These are phyloP conservation scores for Diophrys sp. DNA, from an alignment of 73 alveolate species.

Conservation along the genomic window DNA sequence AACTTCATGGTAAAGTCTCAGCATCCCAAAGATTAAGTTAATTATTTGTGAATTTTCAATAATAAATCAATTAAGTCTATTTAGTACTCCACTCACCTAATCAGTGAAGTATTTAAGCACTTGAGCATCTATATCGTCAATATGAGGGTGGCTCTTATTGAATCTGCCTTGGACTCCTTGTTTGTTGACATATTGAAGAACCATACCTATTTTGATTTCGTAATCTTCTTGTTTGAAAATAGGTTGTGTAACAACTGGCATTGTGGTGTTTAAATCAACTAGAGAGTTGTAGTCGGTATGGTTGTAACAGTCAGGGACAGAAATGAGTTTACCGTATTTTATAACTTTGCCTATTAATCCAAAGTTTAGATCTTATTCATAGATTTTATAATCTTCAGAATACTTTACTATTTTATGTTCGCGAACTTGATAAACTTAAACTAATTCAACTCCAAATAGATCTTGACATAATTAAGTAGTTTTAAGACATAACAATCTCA, in stretches of 20 bases:
- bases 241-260: constrained; percentile 69
- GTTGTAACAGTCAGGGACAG: constrained; percentile 50
- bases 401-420: constrained; percentile 9
- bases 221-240: constrained; percentile 7
- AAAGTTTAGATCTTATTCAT: neutral
- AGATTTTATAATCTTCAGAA: constrained; percentile 33
- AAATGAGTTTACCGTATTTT: constrained; percentile 20
- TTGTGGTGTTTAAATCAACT: constrained; percentile 67
- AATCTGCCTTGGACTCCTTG: constrained; percentile 57
- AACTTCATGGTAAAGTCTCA: no score
- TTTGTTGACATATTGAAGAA: constrained; percentile 43
- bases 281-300: constrained; percentile 51
- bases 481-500: constrained; percentile 16
- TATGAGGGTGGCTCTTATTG: constrained; percentile 27
- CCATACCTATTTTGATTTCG: constrained; percentile 26
- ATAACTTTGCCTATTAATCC: constrained; percentile 21
- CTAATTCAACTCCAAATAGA: constrained; percentile 38
- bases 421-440: constrained; percentile 43
- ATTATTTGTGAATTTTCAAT: no score
- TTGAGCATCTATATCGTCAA: constrained; percentile 57
- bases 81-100: constrained; percentile 34
- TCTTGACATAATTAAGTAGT: constrained; percentile 57
- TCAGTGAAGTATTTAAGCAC: constrained; percentile 53
- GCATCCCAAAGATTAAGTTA: no score
- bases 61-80: no score